Percentiles rank a stretch among this genome's conserved stretches.
Evolutionary conservation across 108 stramenopile genomes (phyloP).

Genomic region (Fragilaria radians): DNA sequence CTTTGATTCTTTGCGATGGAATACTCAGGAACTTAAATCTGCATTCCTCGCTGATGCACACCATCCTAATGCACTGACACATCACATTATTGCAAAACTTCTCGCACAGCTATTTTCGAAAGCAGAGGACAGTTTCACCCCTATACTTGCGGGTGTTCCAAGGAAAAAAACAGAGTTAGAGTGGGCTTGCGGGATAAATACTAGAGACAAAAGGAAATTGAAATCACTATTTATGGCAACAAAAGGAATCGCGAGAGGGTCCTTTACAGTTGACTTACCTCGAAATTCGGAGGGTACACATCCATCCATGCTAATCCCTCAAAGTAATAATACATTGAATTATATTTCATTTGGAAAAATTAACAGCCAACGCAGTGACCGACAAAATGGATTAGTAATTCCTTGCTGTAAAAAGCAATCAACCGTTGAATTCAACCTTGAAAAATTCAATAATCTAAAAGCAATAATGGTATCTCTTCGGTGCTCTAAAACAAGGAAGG

Average conservation of each 20-base stretch:
- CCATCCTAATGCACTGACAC: not conserved
- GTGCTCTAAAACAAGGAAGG: no score
- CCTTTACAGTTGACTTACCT: not conserved
- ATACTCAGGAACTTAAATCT: not conserved
- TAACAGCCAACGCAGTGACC: not conserved
- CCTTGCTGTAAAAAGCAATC: not conserved
- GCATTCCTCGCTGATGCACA: not conserved
- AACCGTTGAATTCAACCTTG: no score
- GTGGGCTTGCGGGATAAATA: no score
- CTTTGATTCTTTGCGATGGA: not conserved
- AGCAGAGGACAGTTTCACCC: not conserved
- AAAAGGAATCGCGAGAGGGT: not conserved
- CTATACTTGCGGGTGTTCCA: not conserved
- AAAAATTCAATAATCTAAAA: no score
- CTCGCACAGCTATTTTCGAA: not conserved
- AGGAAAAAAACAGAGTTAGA: not conserved
- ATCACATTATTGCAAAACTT: not conserved
- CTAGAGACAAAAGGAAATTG: not conserved
- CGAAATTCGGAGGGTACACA: not conserved
- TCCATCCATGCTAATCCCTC: not conserved
- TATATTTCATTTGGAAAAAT: not conserved
- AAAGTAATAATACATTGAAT: not conserved
- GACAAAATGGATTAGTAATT: not conserved
- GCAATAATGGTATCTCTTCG: no score
- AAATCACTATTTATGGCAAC: not conserved